Base-by-base conservation (phyloP, 257 asterid genomes). In the Euphrasia confusa region DNA sequence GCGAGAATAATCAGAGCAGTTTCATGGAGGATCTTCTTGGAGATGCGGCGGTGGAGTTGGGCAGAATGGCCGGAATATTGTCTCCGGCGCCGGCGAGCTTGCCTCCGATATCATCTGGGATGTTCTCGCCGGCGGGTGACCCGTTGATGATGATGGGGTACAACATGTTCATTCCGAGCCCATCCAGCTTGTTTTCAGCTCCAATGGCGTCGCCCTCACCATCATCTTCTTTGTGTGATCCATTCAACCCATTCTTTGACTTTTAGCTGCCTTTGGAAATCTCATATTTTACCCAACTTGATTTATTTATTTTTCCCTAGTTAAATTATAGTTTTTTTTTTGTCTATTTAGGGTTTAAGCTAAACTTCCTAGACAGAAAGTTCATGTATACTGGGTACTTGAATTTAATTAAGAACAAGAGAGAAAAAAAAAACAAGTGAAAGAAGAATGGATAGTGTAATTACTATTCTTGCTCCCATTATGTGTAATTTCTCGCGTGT, bases 21-120 rank as follows among this genome's bases (percentile, higher is more conserved):
- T 45, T 80, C 18, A 17, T 81, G 68, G 83, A 39, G 0, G 75
- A 72, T 40, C 81, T 88, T 28, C 47, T 84, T 2, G 79, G 77
- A 15, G 84, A 74, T 2, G 61, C 79, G 0, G 80, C 63, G 9
- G 75, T 69, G 32, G 91, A 80, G 63, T 11, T 68, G 77, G 79
- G 84, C 3, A 80, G 74, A 17, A 39, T 66, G 13, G 85, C 93
- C 10, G 95, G 98, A 13, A 86, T 92, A 53, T 57, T 92, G 2
- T 79, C 97, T 11, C 98, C 98, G 68, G 97, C 84, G 24, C 98
- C 98, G 63, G 75, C 74, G n/a, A 79, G 71, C 11, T 24, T 88
- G 52, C 93, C 77, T 1, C 89, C 89, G 0, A 74, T 83, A 35
- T 73, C 93, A 4, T 77, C 95, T 21, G 96, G 98, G 12, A 70